Base-by-base conservation (phyloP, 148 eudicot species). In the Rhododendron ovatum region DNA sequence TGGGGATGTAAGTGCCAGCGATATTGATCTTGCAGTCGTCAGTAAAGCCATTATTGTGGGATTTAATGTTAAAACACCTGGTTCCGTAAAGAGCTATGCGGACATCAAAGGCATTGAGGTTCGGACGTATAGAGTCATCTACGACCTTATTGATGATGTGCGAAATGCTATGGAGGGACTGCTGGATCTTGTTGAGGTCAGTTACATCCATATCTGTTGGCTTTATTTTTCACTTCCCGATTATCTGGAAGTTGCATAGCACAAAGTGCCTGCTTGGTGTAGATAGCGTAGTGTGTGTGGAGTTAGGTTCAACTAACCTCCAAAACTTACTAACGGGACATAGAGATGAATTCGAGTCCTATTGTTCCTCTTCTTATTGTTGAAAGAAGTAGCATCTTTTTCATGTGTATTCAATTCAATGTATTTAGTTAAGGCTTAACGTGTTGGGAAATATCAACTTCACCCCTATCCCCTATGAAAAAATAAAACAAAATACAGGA, bases 81-180 rank as follows among this genome's bases (percentile, higher is more conserved):
- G 96, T 88, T 86, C 98, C 30, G 93, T 97, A 26, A 91, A 91
- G 91, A 94, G 88, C 88, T 92, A 94, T 90, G 98, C 99, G 9
- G 92, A 92, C 79, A 94, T 91, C 85, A 94, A 91, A 86, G 93
- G 94, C 43, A 92, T 95, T 85, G 99, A 97, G 84, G 91, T 97
- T 79, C 92, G 98, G 78, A 61, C 93, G 26, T 95, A 95, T 79
- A 95, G 86, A 90, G 95, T 97, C 83, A 95, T 97, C 75, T 97
- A 97, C 86, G 96, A 95, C 82, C 96, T 97, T 80, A 95, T 97
- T 90, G 98, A 95, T 93, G 99, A 97, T 73, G 91, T 97, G 84
- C 89, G 99, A 80, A 94, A 91, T 47, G 98, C 98, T 35, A 97
- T 97, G 99, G 99, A 97, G 91, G 99, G 99, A 74, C 93, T 97